Conservation (phyloP, 2,329 filamentous ascomycete species). For the Penicillium aurantiogriseum region DNA sequence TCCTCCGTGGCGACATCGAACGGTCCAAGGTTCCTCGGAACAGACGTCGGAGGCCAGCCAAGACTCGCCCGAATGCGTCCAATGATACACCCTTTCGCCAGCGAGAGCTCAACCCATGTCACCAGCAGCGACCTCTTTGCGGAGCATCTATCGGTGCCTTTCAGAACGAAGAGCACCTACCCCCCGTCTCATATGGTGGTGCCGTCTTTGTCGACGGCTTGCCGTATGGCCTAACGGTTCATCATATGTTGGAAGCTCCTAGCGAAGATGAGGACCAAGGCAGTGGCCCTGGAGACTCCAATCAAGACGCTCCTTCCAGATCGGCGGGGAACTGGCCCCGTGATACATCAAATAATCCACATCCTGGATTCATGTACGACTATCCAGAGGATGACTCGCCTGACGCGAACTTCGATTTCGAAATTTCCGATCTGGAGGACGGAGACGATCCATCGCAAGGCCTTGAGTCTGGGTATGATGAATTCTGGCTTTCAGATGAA, state of each 20-base stretch:
- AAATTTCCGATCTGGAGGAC: slow-evolving; percentile 57
- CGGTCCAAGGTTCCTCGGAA: slow-evolving; percentile 53
- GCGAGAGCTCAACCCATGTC: slow-evolving; percentile 62
- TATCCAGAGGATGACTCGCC: slow-evolving; percentile 41
- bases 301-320: slow-evolving; percentile 38
- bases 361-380: slow-evolving; percentile 37
- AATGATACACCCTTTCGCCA: slow-evolving; percentile 30
- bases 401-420: slow-evolving; percentile 45
- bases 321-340: slow-evolving; percentile 46
- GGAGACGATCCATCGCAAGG: slow-evolving; percentile 42
- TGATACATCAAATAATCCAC: slow-evolving; percentile 21
- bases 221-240: slow-evolving; percentile 91
- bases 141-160: slow-evolving; percentile 93
- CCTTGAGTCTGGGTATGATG: slow-evolving; percentile 40
- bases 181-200: slow-evolving; percentile 87
- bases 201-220: slow-evolving; percentile 80
- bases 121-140: slow-evolving; percentile 74
- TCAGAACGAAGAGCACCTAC: slow-evolving; percentile 78
- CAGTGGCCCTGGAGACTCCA: slow-evolving; percentile 45
- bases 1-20: slow-evolving; percentile 58
- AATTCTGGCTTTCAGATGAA: slow-evolving; percentile 47
- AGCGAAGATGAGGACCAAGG: slow-evolving; percentile 56
- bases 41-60: slow-evolving; percentile 40
- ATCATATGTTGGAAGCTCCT: slow-evolving; percentile 82
- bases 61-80: slow-evolving; percentile 27